A percentile compares a stretch with the other conserved stretches of the same genome.
phyloP scores from a whole-genome alignment of 805 yeast genomes.

The Priceomyces carsonii region DNA sequence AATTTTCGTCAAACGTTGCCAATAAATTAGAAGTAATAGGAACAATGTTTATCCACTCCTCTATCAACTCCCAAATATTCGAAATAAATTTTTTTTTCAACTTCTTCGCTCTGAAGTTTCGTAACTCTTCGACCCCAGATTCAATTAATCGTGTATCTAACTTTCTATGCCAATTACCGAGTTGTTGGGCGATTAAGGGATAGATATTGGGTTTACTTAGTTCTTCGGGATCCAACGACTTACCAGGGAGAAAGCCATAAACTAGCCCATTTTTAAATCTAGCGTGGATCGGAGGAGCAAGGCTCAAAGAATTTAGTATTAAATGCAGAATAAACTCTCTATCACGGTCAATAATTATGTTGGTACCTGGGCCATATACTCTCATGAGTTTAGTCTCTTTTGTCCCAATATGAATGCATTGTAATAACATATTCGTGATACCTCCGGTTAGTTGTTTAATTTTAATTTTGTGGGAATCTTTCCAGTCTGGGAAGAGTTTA shows the following conservation, averaged over 20 bases:
- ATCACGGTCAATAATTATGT: constrained; percentile 68
- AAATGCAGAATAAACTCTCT: constrained; percentile 73
- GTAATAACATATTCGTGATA: constrained; percentile 60
- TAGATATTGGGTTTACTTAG: constrained; percentile 48
- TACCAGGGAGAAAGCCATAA: constrained; percentile 68
- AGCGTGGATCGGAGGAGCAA: constrained; percentile 71
- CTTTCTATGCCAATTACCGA: constrained; percentile 69
- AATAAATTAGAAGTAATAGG: constrained; percentile 50
- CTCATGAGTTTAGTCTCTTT: constrained; percentile 55
- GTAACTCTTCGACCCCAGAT: constrained; percentile 42
- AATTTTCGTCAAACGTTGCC: constrained; percentile 35
- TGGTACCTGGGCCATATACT: constrained; percentile 75
- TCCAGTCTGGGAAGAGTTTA: constrained; percentile 48
- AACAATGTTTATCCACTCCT: constrained; percentile 61
- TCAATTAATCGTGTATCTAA: constrained; percentile 50
- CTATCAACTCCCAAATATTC: constrained; percentile 60
- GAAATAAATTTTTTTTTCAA: constrained; percentile 32
- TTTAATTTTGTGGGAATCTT: constrained; percentile 22
- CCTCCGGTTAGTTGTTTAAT: constrained; percentile 59
- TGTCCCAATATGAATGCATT: constrained; percentile 36
- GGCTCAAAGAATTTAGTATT: constrained; percentile 54
- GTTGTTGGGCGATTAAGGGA: constrained; percentile 60
- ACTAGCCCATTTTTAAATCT: constrained; percentile 72
- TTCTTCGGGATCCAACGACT: constrained; percentile 58
- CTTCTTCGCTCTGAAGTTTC: constrained; percentile 21